phyloP scores from a whole-genome alignment of 2,329 filamentous ascomycete species.

The Hypoxylon sp. region DNA sequence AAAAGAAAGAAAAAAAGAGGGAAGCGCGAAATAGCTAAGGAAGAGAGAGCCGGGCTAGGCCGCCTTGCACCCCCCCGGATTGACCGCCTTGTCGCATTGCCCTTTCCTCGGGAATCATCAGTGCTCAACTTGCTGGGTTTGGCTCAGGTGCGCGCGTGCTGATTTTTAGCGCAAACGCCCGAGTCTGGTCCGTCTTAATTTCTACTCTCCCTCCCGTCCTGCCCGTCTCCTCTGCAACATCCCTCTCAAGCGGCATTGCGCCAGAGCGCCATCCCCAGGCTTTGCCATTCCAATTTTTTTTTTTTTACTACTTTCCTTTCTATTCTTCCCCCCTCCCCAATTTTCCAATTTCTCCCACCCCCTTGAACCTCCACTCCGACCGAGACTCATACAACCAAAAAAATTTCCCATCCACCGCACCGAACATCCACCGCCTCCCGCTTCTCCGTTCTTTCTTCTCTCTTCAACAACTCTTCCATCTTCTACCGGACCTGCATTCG shows the following conservation, averaged over 20 bases:
- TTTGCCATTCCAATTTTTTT: constrained; percentile 29
- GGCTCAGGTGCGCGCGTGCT: constrained; percentile 46
- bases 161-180: constrained; percentile 47
- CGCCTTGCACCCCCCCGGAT: constrained; percentile 43
- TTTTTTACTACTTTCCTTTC: constrained; percentile 18
- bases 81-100: constrained; percentile 46
- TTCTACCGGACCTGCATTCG: constrained; percentile 50
- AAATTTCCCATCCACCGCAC: constrained; percentile 54
- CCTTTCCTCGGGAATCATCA: constrained; percentile 44
- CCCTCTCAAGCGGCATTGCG: constrained; percentile 41
- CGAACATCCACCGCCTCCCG: constrained; percentile 54
- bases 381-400: constrained; percentile 50
- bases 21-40: constrained; percentile 12
- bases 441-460: constrained; percentile 51
- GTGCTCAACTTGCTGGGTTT: constrained; percentile 32
- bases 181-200: constrained; percentile 47
- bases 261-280: constrained; percentile 41
- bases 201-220: constrained; percentile 45
- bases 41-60: constrained; percentile 44
- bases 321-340: constrained; percentile 20
- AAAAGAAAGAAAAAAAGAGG: constrained; percentile 19
- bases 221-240: constrained; percentile 43
- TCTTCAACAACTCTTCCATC: constrained; percentile 47
- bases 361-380: constrained; percentile 54
- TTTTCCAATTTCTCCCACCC: constrained; percentile 28